Evolutionary conservation across 148 eudicot genomes (phyloP).

Genomic region (Pouteria glomerata): DNA sequence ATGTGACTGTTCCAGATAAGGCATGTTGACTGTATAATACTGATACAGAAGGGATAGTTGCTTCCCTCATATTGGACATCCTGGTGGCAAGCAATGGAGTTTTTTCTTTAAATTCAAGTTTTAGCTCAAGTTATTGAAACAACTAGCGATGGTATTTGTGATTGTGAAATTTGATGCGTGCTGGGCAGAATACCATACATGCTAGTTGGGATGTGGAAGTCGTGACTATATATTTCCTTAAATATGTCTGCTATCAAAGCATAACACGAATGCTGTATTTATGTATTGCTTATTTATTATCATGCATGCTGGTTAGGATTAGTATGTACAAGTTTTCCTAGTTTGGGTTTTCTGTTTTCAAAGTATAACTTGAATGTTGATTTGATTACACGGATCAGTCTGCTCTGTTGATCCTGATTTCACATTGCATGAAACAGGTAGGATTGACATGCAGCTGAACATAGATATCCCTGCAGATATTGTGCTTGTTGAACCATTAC

Average conservation of each 20-base stretch:
- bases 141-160: too few relatives aligned
- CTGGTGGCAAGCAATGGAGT: too few relatives aligned
- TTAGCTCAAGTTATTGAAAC: too few relatives aligned
- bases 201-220: neutral
- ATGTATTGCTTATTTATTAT: too few relatives aligned
- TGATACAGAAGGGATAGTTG: neutral
- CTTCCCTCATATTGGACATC: neutral
- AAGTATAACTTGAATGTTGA: too few relatives aligned
- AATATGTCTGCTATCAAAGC: neutral
- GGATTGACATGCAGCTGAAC: constrained; percentile 55
- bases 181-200: neutral
- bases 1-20: neutral
- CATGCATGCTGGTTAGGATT: too few relatives aligned
- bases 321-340: too few relatives aligned
- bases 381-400: too few relatives aligned
- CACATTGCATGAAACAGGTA: constrained; percentile 45
- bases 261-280: neutral
- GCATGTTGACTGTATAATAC: neutral
- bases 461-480: constrained; percentile 61
- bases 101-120: too few relatives aligned
- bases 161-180: too few relatives aligned
- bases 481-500: constrained; percentile 69
- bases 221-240: neutral
- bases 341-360: too few relatives aligned
- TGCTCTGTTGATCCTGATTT: constrained; percentile 4